These are phyloP conservation scores for Fragaria vesca DNA, from an alignment of 306 rosid species.

Conservation along the genomic window DNA sequence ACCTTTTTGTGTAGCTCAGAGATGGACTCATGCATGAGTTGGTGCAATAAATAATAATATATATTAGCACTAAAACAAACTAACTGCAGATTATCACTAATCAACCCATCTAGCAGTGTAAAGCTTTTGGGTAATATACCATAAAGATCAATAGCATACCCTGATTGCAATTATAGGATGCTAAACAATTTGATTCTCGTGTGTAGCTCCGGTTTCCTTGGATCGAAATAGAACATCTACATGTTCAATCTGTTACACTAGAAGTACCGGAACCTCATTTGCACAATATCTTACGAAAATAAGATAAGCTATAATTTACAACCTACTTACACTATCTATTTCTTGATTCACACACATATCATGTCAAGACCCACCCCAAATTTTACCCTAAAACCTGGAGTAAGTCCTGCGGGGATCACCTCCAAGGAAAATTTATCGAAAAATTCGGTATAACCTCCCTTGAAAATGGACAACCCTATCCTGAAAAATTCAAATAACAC, in stretches of 20 bases:
- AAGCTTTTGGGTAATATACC: constrained; percentile 19
- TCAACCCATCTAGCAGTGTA: neutral
- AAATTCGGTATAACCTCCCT: too few species aligned
- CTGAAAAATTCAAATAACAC: too few species aligned
- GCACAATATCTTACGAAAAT: constrained; percentile 1
- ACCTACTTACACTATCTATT: neutral
- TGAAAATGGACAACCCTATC: too few species aligned
- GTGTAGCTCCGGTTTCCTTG: constrained; percentile 46
- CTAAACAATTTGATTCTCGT: constrained; percentile 61
- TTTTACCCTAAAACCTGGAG: too few species aligned
- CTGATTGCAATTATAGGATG: constrained; percentile 75
- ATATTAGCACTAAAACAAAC: neutral
- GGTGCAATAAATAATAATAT: constrained; percentile 27
- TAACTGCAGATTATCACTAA: neutral
- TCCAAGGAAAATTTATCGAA: too few species aligned
- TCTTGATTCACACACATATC: neutral
- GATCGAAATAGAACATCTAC: constrained; percentile 56
- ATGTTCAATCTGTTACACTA: constrained; percentile 61
- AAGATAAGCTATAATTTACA: too few species aligned
- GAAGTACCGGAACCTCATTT: constrained; percentile 48
- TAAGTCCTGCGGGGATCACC: too few species aligned
- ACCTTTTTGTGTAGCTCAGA: constrained; percentile 82
- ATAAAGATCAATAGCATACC: constrained; percentile 51
- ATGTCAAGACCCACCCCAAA: neutral
- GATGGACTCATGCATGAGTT: constrained; percentile 64